Conservation (phyloP, 1,284 basidiomycete species). For the Heimioporus retisporus region DNA sequence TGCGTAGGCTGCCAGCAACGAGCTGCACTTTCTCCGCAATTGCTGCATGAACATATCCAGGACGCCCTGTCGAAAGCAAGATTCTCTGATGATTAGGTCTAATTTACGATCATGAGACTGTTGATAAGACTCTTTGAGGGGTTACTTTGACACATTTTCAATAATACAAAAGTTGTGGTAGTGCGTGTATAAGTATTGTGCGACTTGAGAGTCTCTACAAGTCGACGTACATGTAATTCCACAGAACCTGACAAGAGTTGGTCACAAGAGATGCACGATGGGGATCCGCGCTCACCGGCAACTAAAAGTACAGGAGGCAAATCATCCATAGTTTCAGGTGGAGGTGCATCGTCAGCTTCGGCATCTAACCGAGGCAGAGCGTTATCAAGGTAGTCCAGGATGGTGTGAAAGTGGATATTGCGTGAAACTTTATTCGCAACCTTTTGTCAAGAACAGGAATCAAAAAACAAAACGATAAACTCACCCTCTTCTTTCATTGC, state of each 20-base stretch:
- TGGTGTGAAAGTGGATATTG: constrained; percentile 6
- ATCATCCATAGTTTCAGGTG: background rate
- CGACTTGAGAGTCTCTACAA: too few relatives aligned
- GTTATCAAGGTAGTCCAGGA: constrained; percentile 12
- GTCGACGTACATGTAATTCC: too few relatives aligned
- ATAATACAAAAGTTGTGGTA: too few relatives aligned
- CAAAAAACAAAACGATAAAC: background rate
- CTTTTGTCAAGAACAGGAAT: background rate
- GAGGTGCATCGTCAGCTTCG: constrained; percentile 2
- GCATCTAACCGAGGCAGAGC: constrained; percentile 20
- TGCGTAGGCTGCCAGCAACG: background rate
- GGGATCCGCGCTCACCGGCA: constrained; percentile 1
- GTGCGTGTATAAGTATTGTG: too few relatives aligned
- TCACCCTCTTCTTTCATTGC: constrained; percentile 9
- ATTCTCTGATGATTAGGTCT: too few relatives aligned
- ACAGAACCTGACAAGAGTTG: background rate
- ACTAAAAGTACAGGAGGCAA: constrained; percentile 3
- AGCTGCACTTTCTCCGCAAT: too few relatives aligned
- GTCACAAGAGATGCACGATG: background rate
- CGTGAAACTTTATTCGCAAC: background rate
- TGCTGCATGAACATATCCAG: too few relatives aligned
- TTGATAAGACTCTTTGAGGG: too few relatives aligned
- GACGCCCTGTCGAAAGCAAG: too few relatives aligned
- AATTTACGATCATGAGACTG: too few relatives aligned
- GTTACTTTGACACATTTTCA: too few relatives aligned